Evolutionary conservation across 805 yeast genomes (phyloP).

Genomic region (Nematodospora valgi): DNA sequence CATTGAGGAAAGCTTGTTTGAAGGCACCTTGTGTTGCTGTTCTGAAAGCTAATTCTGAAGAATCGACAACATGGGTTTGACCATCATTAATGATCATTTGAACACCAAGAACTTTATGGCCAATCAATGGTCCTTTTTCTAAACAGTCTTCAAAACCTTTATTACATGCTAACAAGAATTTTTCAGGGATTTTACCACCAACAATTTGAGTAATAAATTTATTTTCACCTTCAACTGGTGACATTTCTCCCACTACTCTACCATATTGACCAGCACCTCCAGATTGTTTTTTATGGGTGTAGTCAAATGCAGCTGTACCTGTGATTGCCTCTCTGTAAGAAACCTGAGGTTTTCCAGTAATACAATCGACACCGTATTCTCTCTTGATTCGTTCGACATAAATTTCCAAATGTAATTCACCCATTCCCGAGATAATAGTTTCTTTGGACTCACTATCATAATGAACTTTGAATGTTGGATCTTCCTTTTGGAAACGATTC

Average conservation of each 20-base stretch:
- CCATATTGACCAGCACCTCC: constrained; percentile 99
- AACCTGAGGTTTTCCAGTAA: constrained; percentile 96
- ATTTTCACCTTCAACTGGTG: constrained; percentile 64
- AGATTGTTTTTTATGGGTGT: constrained; percentile 94
- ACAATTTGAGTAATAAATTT: constrained; percentile 82
- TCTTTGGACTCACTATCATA: constrained; percentile 91
- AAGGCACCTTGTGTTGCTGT: constrained; percentile 91
- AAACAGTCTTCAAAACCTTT: constrained; percentile 94
- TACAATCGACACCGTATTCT: constrained; percentile 93
- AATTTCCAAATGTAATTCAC: constrained; percentile 94
- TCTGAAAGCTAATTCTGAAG: constrained; percentile 92
- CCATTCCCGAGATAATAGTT: constrained; percentile 96
- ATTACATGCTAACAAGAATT: constrained; percentile 88
- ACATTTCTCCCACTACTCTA: constrained; percentile 83
- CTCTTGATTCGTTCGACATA: constrained; percentile 98
- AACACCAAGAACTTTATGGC: constrained; percentile 90
- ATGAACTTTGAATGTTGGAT: constrained; percentile 94
- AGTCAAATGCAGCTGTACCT: constrained; percentile 73
- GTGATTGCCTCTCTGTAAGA: constrained; percentile 94
- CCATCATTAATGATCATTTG: constrained; percentile 95
- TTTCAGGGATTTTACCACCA: constrained; percentile 96
- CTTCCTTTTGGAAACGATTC: constrained; percentile 97
- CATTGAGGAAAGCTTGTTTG: constrained; percentile 80
- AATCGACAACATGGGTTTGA: constrained; percentile 95
- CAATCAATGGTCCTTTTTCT: constrained; percentile 95